These are phyloP conservation scores for Cordyceps cateniannulata DNA, from an alignment of 2,329 filamentous ascomycete genomes.

Conservation along the genomic window DNA sequence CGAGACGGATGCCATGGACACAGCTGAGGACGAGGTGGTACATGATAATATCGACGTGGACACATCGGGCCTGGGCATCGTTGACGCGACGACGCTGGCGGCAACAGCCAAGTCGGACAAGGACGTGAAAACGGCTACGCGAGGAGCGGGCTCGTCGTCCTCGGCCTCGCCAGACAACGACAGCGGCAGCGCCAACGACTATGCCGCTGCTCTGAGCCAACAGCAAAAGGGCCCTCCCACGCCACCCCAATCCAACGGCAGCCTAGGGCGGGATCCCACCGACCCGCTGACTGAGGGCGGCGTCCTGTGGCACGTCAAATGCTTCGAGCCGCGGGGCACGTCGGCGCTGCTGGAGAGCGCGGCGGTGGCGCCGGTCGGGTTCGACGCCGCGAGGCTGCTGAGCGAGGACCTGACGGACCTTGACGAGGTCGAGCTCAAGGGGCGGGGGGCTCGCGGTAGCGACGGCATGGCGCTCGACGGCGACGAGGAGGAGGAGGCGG, in stretches of 20 bases:
- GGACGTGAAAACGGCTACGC: slow-evolving; percentile 19
- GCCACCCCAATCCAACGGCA: slow-evolving; percentile 59
- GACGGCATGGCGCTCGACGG: slow-evolving; percentile 34
- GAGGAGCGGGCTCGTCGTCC: slow-evolving; percentile 18
- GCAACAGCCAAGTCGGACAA: slow-evolving; percentile 15
- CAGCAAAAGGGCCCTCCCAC: slow-evolving; percentile 46
- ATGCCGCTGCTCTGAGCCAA: slow-evolving; percentile 19
- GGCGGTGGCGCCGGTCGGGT: slow-evolving; percentile 17
- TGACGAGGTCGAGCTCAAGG: slow-evolving; percentile 82
- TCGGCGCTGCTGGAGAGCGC: slow-evolving; percentile 67
- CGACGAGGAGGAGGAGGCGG: background rate
- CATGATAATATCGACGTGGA: slow-evolving; percentile 40
- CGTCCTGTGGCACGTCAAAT: slow-evolving; percentile 79
- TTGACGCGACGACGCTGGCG: slow-evolving; percentile 15
- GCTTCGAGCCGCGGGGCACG: slow-evolving; percentile 73
- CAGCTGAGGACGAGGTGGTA: slow-evolving; percentile 30
- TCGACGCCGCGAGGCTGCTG: slow-evolving; percentile 59
- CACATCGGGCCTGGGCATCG: slow-evolving; percentile 31
- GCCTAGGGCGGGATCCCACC: slow-evolving; percentile 39
- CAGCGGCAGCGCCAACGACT: slow-evolving; percentile 31
- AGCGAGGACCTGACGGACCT: slow-evolving; percentile 88
- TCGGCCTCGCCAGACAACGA: slow-evolving; percentile 43
- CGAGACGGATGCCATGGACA: slow-evolving; percentile 28
- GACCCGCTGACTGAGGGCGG: slow-evolving; percentile 66
- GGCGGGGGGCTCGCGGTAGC: slow-evolving; percentile 54